phyloP scores from a whole-genome alignment of 805 yeast genomes.

The Lipomyces japonicus region DNA sequence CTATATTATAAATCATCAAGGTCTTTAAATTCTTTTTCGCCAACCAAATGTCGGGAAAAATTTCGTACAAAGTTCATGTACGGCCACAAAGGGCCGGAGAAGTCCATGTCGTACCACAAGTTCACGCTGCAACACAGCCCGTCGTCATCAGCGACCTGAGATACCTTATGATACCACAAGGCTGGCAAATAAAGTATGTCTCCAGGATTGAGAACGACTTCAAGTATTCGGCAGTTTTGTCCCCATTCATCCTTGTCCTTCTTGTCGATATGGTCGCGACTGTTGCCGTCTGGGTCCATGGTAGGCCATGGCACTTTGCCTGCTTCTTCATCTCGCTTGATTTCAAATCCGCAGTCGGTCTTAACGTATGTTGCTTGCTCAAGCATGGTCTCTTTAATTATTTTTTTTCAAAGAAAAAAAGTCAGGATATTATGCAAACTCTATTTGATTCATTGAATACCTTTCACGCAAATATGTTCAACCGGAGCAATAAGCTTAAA shows the following conservation, averaged over 20 bases:
- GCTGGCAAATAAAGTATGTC: constrained; percentile 41
- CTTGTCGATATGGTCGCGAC: constrained; percentile 5
- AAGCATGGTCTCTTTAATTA: constrained; percentile 32
- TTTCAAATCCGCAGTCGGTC: constrained; percentile 14
- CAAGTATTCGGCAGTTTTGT: constrained; percentile 10
- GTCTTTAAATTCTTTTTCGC: background rate
- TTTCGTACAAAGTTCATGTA: constrained; percentile 3
- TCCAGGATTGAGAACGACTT: constrained; percentile 38
- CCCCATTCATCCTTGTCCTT: constrained; percentile 10
- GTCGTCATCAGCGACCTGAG: constrained; percentile 18
- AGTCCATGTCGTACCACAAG: constrained; percentile 28
- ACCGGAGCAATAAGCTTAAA: constrained; percentile 39
- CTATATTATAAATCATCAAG: background rate
- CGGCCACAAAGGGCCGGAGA: constrained; percentile 20
- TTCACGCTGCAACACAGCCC: constrained; percentile 25
- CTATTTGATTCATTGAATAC: background rate
- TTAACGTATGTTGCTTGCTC: constrained; percentile 33
- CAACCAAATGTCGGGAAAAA: background rate
- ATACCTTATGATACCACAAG: constrained; percentile 43
- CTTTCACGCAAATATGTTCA: constrained; percentile 21
- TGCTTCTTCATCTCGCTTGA: constrained; percentile 25
- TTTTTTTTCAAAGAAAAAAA: background rate
- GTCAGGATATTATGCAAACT: background rate
- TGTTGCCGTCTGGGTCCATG: too few relatives aligned
- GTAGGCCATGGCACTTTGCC: constrained; percentile 23